phyloP scores from a whole-genome alignment of 805 yeast species.

The Myxozyma neotropica region DNA sequence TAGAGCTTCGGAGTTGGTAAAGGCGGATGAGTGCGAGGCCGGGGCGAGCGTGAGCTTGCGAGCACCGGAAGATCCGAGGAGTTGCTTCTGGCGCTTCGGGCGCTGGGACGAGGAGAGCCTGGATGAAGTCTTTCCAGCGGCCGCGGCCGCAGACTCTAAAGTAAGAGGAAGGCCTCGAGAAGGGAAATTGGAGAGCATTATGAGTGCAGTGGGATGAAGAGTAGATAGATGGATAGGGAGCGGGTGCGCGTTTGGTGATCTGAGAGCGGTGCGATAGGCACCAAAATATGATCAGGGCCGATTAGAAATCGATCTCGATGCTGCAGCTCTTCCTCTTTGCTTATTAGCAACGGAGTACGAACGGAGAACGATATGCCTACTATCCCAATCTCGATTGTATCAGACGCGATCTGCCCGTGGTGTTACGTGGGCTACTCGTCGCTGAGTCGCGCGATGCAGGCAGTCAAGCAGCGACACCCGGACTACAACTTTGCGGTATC shows the following conservation, averaged over 20 bases:
- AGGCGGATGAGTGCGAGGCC: not conserved
- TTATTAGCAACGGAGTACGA: too few relatives aligned
- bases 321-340: not conserved
- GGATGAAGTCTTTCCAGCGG: conserved; percentile 7
- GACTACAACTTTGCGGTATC: conserved; percentile 8
- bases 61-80: conserved; percentile 17
- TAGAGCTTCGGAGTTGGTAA: conserved; percentile 3
- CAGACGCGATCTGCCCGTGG: conserved; percentile 32
- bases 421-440: conserved; percentile 28
- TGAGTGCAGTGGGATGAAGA: not conserved
- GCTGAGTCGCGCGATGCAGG: conserved; percentile 21
- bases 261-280: too few relatives aligned
- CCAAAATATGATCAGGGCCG: not conserved
- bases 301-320: not conserved
- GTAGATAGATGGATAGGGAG: not conserved
- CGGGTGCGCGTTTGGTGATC: not conserved
- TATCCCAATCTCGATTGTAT: conserved; percentile 20
- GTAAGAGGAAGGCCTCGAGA: conserved; percentile 26
- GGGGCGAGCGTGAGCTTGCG: conserved; percentile 24
- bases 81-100: conserved; percentile 29
- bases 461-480: conserved; percentile 15
- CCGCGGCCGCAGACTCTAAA: not conserved
- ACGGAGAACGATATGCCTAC: conserved; percentile 4
- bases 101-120: conserved; percentile 17
- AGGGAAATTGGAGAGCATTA: conserved; percentile 32